Evolutionary conservation across 345 rosid genomes (phyloP), one percentile per base, ranked within the genome.

Genomic region (Euphorbia peplus): DNA sequence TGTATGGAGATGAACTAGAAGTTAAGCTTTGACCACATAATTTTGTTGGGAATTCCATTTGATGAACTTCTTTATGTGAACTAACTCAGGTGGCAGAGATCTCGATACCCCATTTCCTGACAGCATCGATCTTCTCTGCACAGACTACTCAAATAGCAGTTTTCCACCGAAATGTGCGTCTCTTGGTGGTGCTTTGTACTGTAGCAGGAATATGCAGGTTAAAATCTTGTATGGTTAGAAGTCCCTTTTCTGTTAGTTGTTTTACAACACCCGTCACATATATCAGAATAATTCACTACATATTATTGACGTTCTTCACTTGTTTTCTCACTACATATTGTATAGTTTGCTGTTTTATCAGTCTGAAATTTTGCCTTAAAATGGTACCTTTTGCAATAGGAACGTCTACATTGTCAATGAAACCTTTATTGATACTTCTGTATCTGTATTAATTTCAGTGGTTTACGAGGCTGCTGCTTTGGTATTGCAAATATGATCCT

Each of bases 401-500:
- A 32, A 32, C 37, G n/a, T 32, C 6, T 32, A 32, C 37, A 32
- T 32, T 32, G 37, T 32, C 37, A 6, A 32, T 32, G 37, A 32
- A 32, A 37, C 55, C 69, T 46, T 62, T 76, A 70, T 83, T 83
- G 73, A 84, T 56, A 25, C 32, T 56, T 10, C 59, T 72, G 29
- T 83, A 52, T 83, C 68, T 50, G 67, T 83, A 58, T 73, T 72
- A 67, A 73, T 67, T 81, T 66, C 93, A 91, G 99, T 68, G 99
- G 97, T 68, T 70, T 91, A 71, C 79, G 99, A 52, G 99, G 99
- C 76, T 88, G 88, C 93, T 95, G 79, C 77, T 91, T 91, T 78
- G 89, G 97, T 81, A 83, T 95, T 72, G 96, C 97, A 19, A 95
- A 95, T 78, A 91, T 91, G 99, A 88, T 95, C 74, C 96, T 95